Percentiles rank a stretch among this genome's conserved stretches.
These are phyloP conservation scores for Hygrophoropsis aurantiaca DNA, from an alignment of 768 basidiomycete genomes.

Conservation along the genomic window DNA sequence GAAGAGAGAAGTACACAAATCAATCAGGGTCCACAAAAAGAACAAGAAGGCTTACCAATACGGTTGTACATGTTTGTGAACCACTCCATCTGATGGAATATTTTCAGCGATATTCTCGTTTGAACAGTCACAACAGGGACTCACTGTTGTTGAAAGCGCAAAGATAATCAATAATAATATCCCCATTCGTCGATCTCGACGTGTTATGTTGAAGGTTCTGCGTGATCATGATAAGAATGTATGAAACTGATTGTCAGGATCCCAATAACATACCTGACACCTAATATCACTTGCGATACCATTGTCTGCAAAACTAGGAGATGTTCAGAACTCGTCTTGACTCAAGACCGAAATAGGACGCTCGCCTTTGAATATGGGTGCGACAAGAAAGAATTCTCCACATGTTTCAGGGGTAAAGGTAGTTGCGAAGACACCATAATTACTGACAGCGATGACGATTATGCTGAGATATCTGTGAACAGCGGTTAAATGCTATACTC, in stretches of 20 bases:
- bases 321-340: conserved; percentile 1
- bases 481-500: too few species aligned
- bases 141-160: conserved; percentile 41
- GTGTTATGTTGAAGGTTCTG: conserved; percentile 60
- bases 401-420: conserved; percentile 51
- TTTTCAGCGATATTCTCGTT: too few species aligned
- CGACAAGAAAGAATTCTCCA: conserved; percentile 45
- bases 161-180: conserved; percentile 40
- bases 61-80: conserved; percentile 52
- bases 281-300: conserved; percentile 66
- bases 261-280: conserved; percentile 43
- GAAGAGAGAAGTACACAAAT: neutral
- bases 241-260: neutral
- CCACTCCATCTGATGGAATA: conserved; percentile 49
- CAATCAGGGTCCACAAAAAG: conserved; percentile 2
- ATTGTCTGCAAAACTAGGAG: conserved; percentile 56
- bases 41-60: conserved; percentile 40
- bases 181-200: conserved; percentile 42
- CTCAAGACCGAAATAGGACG: neutral
- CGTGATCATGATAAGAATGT: neutral
- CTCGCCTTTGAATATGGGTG: conserved; percentile 64
- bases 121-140: conserved; percentile 11
- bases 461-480: conserved; percentile 39
- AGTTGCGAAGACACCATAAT: conserved; percentile 57
- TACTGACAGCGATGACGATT: conserved; percentile 47